Evolutionary conservation across 169 alveolate species (phyloP), one percentile per base, ranked within the genome.

Genomic region (Plasmodium ovale): DNA sequence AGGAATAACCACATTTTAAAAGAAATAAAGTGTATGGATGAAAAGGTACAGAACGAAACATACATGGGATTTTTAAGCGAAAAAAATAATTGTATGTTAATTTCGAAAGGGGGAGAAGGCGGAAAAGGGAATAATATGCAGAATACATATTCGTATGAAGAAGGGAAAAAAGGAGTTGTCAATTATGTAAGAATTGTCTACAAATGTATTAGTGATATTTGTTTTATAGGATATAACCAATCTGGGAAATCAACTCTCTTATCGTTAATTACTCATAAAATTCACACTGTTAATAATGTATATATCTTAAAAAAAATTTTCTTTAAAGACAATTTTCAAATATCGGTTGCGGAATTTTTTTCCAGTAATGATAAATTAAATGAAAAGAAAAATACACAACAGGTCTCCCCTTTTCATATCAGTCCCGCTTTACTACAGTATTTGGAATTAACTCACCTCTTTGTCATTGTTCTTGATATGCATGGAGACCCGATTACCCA

Each of bases 51-150:
- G 14, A 65, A 70, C 47, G 84, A 79, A 65, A 79, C 5, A 51
- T 59, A 49, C 59, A 49, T 79, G 14, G 89, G 89, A 19, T 14
- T 79, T 53, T 79, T 79, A 54, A 65, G 37, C 29, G 70, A 67
- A 67, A 49, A 6, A 14, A 79, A 79, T 39, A 65, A 37, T 59
- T 79, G 84, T 33, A 51, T 79, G 21, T 65, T 79, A 79, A 25
- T 79, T n/a, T 47, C 68, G n/a, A 79, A 65, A 37, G 89, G 89
- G 3, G 89, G 89, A 79, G 70, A 47, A 31, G 89, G 89, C 0
- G 89, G 89, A 0, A 79, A 64, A 27, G 89, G 89, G 49, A 79
- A 79, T 56, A 79, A 79, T 69, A 79, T 79, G 89, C 62, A 79
- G 14, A 54, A 79, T 47, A 79, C 89, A 2, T 79, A 49, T 65